Percentiles rank a stretch among this genome's conserved stretches.
phyloP scores from a whole-genome alignment of 495 filamentous ascomycete species.

The Lophiotrema nucula region DNA sequence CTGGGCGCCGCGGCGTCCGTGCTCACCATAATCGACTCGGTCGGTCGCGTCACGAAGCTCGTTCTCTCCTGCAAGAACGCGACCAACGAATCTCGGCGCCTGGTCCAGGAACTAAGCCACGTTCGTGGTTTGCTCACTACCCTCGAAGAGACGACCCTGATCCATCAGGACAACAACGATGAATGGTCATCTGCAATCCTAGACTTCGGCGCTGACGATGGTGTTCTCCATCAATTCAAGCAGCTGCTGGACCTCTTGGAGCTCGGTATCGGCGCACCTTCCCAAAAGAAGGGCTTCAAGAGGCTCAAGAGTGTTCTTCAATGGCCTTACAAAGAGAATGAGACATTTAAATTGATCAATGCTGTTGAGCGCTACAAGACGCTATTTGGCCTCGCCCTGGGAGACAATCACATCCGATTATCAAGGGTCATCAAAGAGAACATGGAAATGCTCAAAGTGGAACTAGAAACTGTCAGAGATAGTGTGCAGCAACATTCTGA shows the following conservation, averaged over 20 bases:
- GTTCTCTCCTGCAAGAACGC: not conserved
- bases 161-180: not conserved
- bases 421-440: not conserved
- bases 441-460: too few relatives aligned
- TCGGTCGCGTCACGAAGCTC: not conserved
- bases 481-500: too few relatives aligned
- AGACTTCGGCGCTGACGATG: not conserved
- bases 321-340: constrained; percentile 5
- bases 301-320: not conserved
- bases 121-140: constrained; percentile 6
- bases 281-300: not conserved
- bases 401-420: constrained; percentile 4
- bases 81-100: not conserved
- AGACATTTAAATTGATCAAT: not conserved
- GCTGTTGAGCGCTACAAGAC: constrained; percentile 5
- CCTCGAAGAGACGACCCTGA: constrained; percentile 4
- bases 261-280: not conserved
- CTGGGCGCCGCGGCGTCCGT: not conserved
- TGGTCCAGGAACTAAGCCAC: constrained; percentile 3
- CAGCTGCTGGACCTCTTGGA: constrained; percentile 1
- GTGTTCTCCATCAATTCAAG: constrained; percentile 2
- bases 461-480: too few relatives aligned
- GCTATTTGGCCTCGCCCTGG: not conserved
- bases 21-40: not conserved
- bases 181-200: not conserved